Evolutionary conservation across 148 eudicot genomes (phyloP), one percentile per base, ranked within the genome.

Genomic region (Rhododendron molle): DNA sequence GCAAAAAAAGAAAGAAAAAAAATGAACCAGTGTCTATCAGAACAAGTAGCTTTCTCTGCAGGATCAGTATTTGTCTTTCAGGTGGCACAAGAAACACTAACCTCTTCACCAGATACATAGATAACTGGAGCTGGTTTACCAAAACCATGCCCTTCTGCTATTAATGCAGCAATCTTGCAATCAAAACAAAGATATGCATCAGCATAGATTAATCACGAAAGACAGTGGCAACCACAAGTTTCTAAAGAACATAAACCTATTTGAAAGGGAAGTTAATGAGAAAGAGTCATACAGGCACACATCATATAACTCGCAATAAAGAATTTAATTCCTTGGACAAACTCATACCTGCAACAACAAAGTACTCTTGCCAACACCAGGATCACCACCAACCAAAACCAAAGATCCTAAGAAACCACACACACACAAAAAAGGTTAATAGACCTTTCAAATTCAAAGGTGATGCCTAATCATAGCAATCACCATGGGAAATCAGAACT

Each of bases 281-380:
- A 43, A 34, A 28, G 38, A 67, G 46, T n/a, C 71, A 47, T 23
- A 81, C 26, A 47, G 16, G 56, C 38, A 34, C 14, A 40, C 73
- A 65, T n/a, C 56, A 79, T 3, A 23, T 26, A 32, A 32, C n/a
- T 28, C 8, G n/a, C n/a, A 47, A 43, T 36, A 12, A 47, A 62
- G 44, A 20, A 30, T 49, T 83, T 76, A 21, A 52, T 56, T 44
- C 50, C 78, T 43, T 20, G 32, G 71, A 86, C 40, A 76, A 21
- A 69, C 36, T 16, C 76, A 46, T 89, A 97, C 99, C 98, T 95
- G 98, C 88, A 97, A 88, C 86, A 92, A 84, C 81, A 97, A 81
- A 65, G 99, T 97, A 87, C 99, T 97, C 90, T 97, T 97, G 83
- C 99, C 99, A 89, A 97, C 98, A 85, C 99, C 99, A 78, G 98